Conservation (phyloP, 73 alveolate genomes). For the Stentor coeruleus region DNA sequence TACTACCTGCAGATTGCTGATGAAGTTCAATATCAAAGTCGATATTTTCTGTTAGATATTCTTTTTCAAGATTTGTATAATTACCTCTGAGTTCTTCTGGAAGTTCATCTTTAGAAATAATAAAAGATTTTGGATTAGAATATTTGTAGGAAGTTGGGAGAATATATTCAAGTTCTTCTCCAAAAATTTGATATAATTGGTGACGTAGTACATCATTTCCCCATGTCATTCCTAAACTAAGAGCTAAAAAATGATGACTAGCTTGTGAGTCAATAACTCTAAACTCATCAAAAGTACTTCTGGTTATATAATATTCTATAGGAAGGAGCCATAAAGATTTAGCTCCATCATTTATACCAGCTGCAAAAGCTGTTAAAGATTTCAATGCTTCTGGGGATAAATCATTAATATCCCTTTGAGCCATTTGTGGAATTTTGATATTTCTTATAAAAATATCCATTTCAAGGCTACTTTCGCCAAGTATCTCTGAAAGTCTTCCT, state of each 20-base stretch:
- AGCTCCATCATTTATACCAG: conserved; percentile 88
- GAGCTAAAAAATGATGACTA: conserved; percentile 52
- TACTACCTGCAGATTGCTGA: conserved; percentile 29
- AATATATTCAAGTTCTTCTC: not conserved
- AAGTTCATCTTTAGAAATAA: not conserved
- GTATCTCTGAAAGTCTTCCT: conserved; percentile 73
- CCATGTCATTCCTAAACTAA: conserved; percentile 35
- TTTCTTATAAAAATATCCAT: conserved; percentile 80
- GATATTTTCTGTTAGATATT: not conserved
- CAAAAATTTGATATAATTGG: not conserved
- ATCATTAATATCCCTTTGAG: conserved; percentile 48
- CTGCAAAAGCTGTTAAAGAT: conserved; percentile 53
- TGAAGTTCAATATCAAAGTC: not conserved
- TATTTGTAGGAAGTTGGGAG: not conserved
- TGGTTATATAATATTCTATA: conserved; percentile 76
- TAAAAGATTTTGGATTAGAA: not conserved
- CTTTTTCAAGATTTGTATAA: too few species aligned
- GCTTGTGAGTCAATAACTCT: conserved; percentile 63
- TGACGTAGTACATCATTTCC: conserved; percentile 48
- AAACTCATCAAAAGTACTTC: conserved; percentile 65
- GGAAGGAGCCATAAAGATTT: too few species aligned
- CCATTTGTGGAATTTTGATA: conserved; percentile 57
- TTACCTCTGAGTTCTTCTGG: not conserved
- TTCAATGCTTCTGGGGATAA: conserved; percentile 47
- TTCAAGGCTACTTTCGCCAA: conserved; percentile 70